A percentile compares a stretch with the other conserved stretches of the same genome.
Evolutionary conservation across 2,329 filamentous ascomycete species (phyloP).

Genomic region (Colletotrichum sp.): DNA sequence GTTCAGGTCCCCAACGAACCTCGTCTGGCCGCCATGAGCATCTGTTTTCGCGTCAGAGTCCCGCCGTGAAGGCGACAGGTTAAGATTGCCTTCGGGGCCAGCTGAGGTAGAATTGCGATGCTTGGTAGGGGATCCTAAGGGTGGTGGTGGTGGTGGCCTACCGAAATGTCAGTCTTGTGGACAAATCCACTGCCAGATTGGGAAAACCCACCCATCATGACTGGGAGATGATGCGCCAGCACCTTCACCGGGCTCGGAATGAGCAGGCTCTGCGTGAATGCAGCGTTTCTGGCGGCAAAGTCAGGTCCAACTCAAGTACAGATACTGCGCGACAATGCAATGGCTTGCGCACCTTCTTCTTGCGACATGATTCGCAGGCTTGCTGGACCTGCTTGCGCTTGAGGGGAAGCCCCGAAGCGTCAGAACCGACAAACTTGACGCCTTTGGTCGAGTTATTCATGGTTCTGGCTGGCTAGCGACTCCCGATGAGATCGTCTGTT

Average conservation of each 20-base stretch:
- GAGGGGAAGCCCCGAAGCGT: slow-evolving; percentile 57
- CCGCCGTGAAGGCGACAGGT: background rate
- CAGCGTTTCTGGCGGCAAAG: slow-evolving; percentile 44
- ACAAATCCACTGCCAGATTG: slow-evolving; percentile 7
- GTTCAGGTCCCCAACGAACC: slow-evolving; percentile 65
- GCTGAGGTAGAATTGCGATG: background rate
- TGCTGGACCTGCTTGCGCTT: slow-evolving; percentile 66
- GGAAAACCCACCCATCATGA: slow-evolving; percentile 15
- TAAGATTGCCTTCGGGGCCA: background rate
- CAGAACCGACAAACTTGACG: slow-evolving; percentile 64
- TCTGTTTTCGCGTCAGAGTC: background rate
- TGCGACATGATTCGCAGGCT: slow-evolving; percentile 60
- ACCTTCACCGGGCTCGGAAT: background rate
- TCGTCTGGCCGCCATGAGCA: slow-evolving; percentile 25
- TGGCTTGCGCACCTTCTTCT: slow-evolving; percentile 51
- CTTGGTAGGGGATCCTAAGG: background rate
- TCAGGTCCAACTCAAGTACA: background rate
- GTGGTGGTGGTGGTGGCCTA: background rate
- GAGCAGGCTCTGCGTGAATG: slow-evolving; percentile 41
- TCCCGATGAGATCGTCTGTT: background rate
- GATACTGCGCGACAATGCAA: background rate
- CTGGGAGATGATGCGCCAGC: background rate
- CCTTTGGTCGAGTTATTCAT: slow-evolving; percentile 25
- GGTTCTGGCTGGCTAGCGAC: background rate
- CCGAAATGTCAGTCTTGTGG: background rate